Base-by-base conservation (phyloP, 345 rosid genomes). In the Passiflora organensis region DNA sequence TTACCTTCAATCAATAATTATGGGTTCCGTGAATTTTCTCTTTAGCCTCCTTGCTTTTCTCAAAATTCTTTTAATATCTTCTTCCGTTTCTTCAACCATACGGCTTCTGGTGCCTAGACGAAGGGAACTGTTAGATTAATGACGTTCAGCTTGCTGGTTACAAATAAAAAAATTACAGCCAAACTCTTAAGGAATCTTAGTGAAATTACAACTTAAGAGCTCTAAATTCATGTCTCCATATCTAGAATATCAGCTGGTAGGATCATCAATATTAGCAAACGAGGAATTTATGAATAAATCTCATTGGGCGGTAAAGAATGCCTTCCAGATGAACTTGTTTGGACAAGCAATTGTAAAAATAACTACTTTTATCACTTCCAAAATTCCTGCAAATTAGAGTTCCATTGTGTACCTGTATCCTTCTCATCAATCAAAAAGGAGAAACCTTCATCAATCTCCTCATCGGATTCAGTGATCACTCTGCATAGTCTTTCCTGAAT, bases 1-100 rank as follows among this genome's bases (percentile, higher is more conserved):
- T 36, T 78, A 67, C 86, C 85, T 78, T 82, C 72, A 89, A 66
- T 80, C 73, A 53, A 94, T 89, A 65, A 89, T 74, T 52, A 94
- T 87, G 51, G 76, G 58, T 64, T 76, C 76, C 41, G 57, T 62
- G 41, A 63, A 57, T 68, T 79, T 85, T 66, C 97, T 72, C 79
- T 75, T 94, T 54, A 75, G 70, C 75, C 93, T 83, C 77, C 97
- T 83, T 53, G 97, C 96, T 59, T 58, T 76, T 67, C 65, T 80
- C 73, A 94, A 72, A 57, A 94, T 81, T 54, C 72, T 62, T 16
- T 78, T 72, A 5, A 88, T 80, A 65, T 83, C 95, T 64, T 76
- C 74, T 72, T 73, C 68, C 55, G 76, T 78, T 60, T 80, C 87
- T 62, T 80, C 77, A 6, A 69, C 55, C 48, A 62, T 64, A 51